Conservation (phyloP, 495 filamentous ascomycete genomes). For the Podospora didyma region DNA sequence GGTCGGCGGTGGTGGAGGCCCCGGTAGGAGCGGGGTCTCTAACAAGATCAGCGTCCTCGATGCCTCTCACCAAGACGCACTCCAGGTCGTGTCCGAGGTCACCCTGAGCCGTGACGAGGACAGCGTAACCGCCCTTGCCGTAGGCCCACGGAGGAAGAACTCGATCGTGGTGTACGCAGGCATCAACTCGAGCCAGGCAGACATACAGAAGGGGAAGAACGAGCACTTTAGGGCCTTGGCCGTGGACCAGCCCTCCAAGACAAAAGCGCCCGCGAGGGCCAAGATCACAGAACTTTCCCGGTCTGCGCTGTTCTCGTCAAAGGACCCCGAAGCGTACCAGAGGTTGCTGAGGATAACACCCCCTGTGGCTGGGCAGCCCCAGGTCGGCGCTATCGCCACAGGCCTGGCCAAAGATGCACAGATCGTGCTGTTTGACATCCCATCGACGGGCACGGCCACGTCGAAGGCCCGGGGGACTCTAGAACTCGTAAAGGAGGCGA, state of each 20-base stretch:
- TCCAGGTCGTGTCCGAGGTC: conserved; percentile 66
- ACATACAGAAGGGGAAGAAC: conserved; percentile 74
- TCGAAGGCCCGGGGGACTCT: conserved; percentile 66
- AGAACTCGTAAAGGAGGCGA: conserved; percentile 66
- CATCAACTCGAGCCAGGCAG: conserved; percentile 74
- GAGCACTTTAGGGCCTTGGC: conserved; percentile 81
- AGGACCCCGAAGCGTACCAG: conserved; percentile 69
- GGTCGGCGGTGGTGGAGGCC: conserved; percentile 89
- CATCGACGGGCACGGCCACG: conserved; percentile 45
- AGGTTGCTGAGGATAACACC: conserved; percentile 69
- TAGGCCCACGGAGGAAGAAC: conserved; percentile 51
- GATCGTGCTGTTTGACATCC: conserved; percentile 75
- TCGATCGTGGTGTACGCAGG: conserved; percentile 70
- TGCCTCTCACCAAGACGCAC: conserved; percentile 52
- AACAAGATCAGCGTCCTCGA: conserved; percentile 86
- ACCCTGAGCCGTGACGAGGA: conserved; percentile 86
- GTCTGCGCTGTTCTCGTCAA: conserved; percentile 60
- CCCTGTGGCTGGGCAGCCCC: conserved; percentile 46
- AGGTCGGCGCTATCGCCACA: conserved; percentile 71
- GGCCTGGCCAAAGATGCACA: conserved; percentile 67
- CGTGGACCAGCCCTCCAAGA: conserved; percentile 47
- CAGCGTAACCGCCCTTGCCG: conserved; percentile 78
- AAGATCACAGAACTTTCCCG: conserved; percentile 55
- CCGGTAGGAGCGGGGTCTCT: conserved; percentile 76
- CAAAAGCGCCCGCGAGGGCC: conserved; percentile 25